Conservation (phyloP, 2,329 filamentous ascomycete genomes). For the Aspergillus sp. region DNA sequence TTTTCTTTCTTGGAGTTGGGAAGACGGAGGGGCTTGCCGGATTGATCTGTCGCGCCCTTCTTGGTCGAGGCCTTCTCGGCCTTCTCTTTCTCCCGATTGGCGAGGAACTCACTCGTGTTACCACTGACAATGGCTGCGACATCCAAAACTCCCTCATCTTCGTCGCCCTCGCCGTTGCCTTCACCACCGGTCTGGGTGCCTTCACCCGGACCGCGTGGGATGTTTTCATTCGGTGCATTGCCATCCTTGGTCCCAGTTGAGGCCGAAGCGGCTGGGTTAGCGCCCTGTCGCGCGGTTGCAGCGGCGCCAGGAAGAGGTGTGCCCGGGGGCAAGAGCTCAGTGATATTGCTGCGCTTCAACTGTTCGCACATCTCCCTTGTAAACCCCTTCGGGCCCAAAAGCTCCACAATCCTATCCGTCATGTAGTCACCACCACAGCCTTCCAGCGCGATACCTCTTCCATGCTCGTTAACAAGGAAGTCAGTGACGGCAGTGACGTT, state of each 20-base stretch:
- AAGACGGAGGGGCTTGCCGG: conserved; percentile 53
- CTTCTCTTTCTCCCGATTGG: conserved; percentile 65
- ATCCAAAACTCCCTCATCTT: conserved; percentile 65
- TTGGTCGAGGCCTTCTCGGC: conserved; percentile 57
- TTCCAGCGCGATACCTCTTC: conserved; percentile 61
- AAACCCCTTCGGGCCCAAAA: conserved; percentile 62
- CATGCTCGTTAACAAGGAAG: conserved; percentile 70
- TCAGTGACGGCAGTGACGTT: conserved; percentile 90
- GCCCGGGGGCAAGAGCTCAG: conserved; percentile 60
- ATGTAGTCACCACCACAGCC: conserved; percentile 85
- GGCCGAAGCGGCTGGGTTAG: conserved; percentile 58
- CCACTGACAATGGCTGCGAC: conserved; percentile 67
- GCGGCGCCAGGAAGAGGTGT: conserved; percentile 55
- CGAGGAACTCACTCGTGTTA: conserved; percentile 63
- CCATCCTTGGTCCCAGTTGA: conserved; percentile 54
- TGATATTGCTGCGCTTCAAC: conserved; percentile 63
- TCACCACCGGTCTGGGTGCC: conserved; percentile 59
- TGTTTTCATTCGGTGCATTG: conserved; percentile 43
- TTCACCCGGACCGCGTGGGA: conserved; percentile 55
- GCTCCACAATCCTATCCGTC: conserved; percentile 69
- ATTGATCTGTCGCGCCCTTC: conserved; percentile 51
- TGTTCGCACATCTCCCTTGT: conserved; percentile 66
- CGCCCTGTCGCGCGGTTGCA: conserved; percentile 42
- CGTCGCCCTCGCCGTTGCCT: conserved; percentile 51
- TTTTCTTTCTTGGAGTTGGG: conserved; percentile 62